Evolutionary conservation across 1,139 yeast genomes (phyloP).

Genomic region (Geotrichum australiense): DNA sequence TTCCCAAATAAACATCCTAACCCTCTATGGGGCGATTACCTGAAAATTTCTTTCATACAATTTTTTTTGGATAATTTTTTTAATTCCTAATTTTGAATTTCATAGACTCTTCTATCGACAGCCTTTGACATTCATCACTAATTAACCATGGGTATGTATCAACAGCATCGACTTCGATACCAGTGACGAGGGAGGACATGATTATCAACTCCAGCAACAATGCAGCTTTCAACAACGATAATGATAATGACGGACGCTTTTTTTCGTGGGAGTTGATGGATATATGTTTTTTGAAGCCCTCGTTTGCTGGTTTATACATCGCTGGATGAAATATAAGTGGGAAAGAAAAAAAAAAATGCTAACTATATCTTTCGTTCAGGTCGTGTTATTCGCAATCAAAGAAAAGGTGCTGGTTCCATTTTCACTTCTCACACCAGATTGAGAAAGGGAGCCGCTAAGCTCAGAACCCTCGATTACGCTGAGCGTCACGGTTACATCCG

Average conservation of each 20-base stretch:
- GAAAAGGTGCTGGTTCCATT: slow-evolving; percentile 99
- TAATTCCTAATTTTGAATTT: slow-evolving; percentile 7
- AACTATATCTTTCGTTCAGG: slow-evolving; percentile 45
- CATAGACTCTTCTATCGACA: slow-evolving; percentile 16
- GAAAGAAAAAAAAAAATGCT: neutral
- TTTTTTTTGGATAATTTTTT: slow-evolving; percentile 3
- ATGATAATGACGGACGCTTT: neutral
- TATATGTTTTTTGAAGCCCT: no score
- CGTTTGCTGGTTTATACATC: neutral
- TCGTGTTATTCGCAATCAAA: slow-evolving; percentile 99
- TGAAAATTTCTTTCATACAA: slow-evolving; percentile 3
- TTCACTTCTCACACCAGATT: slow-evolving; percentile 99
- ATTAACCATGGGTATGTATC: slow-evolving; percentile 17
- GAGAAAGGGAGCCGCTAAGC: slow-evolving; percentile 99
- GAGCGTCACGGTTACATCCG: slow-evolving; percentile 99
- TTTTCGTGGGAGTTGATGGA: no score
- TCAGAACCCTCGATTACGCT: slow-evolving; percentile 97
- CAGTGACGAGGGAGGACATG: neutral
- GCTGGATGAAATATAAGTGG: neutral
- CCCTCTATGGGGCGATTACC: neutral
- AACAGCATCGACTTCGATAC: neutral
- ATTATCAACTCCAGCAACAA: neutral
- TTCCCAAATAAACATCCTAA: no score
- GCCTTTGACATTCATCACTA: slow-evolving; percentile 18
- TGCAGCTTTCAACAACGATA: neutral